Base-by-base conservation (phyloP, 2,329 filamentous ascomycete species). In the Epichloe brachyelytri region DNA sequence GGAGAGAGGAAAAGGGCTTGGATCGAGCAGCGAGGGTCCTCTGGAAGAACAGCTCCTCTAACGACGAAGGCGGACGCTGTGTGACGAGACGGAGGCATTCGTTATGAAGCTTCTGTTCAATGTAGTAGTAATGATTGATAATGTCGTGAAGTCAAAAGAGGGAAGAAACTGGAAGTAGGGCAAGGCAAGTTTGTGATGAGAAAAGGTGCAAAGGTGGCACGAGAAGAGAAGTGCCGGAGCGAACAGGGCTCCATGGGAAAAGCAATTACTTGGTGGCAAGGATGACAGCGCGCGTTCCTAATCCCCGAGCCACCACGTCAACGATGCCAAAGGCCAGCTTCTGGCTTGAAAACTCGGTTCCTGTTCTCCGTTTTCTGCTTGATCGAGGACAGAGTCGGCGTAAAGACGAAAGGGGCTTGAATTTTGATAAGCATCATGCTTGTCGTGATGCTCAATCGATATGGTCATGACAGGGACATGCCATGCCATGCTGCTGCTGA, bases 261-360 rank as follows among this genome's bases (percentile, higher is more conserved):
- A 40, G 37, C 44, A 51, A 30, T 49, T 49, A 12, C 48, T 48
- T 49, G 40, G 41, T 17, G 46, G 22, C 46, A 52, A 49, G 22
- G 41, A 52, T 52, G 50, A 10, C 39, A 47, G 39, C 39, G 19
- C 20, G 26, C 26, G 15, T 37, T 26, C 39, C 39, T 39, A 6
- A 3, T 17, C n/a, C 39, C 19, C 14, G 22, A 17, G 36, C 43
- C 26, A 46, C 34, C 46, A 33, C 22, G 37, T 20, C 43, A 45
- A 26, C 30, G 37, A 19, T 36, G 26, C 26, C 10, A 41, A 34
- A n/a, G 33, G 5, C 30, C n/a, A 17, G 14, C 17, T 37, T 37
- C 14, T 33, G 49, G 15, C 43, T 37, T 49, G 36, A 37, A 34
- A 39, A 22, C 30, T 49, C 15, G 17, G 14, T 40, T n/a, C 33